Percentiles rank a stretch among this genome's conserved stretches.
phyloP scores from a whole-genome alignment of 1,139 yeast species.

The Kodamaea derodonti region DNA sequence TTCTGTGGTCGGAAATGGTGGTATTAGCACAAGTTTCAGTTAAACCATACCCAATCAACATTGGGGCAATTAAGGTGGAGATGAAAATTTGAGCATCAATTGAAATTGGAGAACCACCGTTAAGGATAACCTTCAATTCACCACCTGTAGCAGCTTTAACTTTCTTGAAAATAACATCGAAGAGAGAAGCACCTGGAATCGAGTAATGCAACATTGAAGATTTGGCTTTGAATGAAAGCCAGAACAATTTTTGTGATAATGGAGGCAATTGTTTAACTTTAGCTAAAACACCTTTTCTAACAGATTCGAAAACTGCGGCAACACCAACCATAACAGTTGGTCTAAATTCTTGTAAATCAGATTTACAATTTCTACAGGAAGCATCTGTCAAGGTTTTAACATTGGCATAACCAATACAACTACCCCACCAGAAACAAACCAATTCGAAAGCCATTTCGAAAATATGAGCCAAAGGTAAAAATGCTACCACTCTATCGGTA shows the following conservation, averaged over 20 bases:
- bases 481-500: conserved; percentile 74
- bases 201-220: conserved; percentile 54
- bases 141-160: conserved; percentile 97
- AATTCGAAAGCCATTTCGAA: conserved; percentile 90
- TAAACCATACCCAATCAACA: conserved; percentile 93
- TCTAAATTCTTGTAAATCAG: conserved; percentile 81
- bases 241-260: conserved; percentile 73
- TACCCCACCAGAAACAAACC: conserved; percentile 83
- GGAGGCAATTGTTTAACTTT: conserved; percentile 69
- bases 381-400: conserved; percentile 87
- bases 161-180: conserved; percentile 74
- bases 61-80: conserved; percentile 73
- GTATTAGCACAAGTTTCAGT: conserved; percentile 96
- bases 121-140: conserved; percentile 62
- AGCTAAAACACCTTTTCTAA: conserved; percentile 84
- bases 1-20: conserved; percentile 59
- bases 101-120: conserved; percentile 95
- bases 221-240: conserved; percentile 85
- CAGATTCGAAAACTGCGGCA: conserved; percentile 97
- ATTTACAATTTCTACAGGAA: conserved; percentile 78
- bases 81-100: conserved; percentile 83
- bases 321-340: conserved; percentile 98
- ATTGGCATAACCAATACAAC: conserved; percentile 81
- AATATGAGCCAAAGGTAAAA: conserved; percentile 94
- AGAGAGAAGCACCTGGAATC: conserved; percentile 67